phyloP scores from a whole-genome alignment of 441 rosid genomes.

The Pelargonium myrrhifolium region DNA sequence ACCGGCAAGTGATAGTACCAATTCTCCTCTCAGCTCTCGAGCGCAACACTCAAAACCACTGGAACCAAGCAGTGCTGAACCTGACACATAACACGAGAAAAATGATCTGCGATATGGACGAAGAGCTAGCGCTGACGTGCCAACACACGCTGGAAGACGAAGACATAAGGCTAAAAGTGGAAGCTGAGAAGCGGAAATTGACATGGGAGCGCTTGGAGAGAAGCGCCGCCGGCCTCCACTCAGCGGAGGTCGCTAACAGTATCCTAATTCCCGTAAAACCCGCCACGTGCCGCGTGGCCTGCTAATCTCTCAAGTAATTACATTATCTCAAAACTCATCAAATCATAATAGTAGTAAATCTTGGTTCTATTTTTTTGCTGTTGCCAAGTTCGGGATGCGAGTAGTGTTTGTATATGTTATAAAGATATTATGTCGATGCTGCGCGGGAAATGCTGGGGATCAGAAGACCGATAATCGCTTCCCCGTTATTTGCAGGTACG shows the following conservation, averaged over 20 bases:
- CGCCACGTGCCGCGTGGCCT: constrained; percentile 35
- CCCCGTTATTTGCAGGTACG: constrained; percentile 20
- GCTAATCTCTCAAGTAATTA: constrained; percentile 29
- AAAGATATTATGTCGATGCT: constrained; percentile 29
- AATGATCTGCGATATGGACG: constrained; percentile 56
- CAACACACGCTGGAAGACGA: constrained; percentile 54
- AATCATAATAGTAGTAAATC: constrained; percentile 11
- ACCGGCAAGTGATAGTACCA: constrained; percentile 52
- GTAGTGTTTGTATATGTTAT: constrained; percentile 25
- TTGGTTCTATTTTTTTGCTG: constrained; percentile 13
- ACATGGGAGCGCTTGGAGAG: constrained; percentile 54
- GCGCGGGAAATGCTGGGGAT: constrained; percentile 7
- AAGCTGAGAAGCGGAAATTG: constrained; percentile 48
- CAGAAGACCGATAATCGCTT: constrained; percentile 13
- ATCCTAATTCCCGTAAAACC: constrained; percentile 30
- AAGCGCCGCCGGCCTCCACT: constrained; percentile 36
- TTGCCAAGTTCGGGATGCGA: constrained; percentile 20
- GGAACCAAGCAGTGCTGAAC: constrained; percentile 71
- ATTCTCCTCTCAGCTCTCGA: constrained; percentile 51
- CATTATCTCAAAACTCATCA: constrained; percentile 4
- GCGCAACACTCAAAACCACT: constrained; percentile 48
- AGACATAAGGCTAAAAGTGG: constrained; percentile 25
- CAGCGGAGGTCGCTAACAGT: constrained; percentile 20
- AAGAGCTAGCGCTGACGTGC: constrained; percentile 45
- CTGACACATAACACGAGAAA: constrained; percentile 50